phyloP scores from a whole-genome alignment of 768 basidiomycete species.

The Pleurotus tuoliensis region DNA sequence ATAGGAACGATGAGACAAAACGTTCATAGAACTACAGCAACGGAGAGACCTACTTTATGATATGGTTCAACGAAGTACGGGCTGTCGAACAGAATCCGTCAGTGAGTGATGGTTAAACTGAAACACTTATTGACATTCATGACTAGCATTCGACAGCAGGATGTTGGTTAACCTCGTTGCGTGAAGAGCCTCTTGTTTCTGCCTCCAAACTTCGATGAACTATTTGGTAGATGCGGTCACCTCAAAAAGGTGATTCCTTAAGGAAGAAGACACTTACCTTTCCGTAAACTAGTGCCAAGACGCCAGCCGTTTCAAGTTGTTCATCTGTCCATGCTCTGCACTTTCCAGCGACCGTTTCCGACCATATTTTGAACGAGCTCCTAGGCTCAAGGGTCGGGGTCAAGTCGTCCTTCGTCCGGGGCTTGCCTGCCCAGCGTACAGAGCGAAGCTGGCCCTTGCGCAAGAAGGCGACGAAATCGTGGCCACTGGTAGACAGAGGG shows the following conservation, averaged over 20 bases:
- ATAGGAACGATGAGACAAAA: background rate
- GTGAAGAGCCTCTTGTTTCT: constrained; percentile 72
- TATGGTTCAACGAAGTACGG: constrained; percentile 75
- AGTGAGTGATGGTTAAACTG: background rate
- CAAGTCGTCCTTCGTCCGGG: constrained; percentile 38
- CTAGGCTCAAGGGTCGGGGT: constrained; percentile 60
- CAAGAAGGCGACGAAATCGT: constrained; percentile 79
- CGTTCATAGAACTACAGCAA: background rate
- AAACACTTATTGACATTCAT: constrained; percentile 52
- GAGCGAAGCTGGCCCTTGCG: constrained; percentile 71
- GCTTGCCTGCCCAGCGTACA: constrained; percentile 78
- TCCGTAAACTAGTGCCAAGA: constrained; percentile 75
- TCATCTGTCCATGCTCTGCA: constrained; percentile 77
- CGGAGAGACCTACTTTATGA: constrained; percentile 58
- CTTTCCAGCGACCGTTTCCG: constrained; percentile 65
- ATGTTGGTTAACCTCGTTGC: constrained; percentile 71
- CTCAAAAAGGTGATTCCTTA: too few species aligned
- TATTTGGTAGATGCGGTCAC: constrained; percentile 17
- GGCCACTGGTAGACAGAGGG: constrained; percentile 66
- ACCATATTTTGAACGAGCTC: constrained; percentile 79
- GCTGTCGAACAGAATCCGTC: constrained; percentile 32
- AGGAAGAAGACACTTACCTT: constrained; percentile 40
- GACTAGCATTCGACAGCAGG: constrained; percentile 75
- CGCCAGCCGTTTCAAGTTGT: constrained; percentile 77
- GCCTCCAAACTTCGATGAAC: constrained; percentile 86